Conservation (phyloP, 306 rosid species). For the Malus domestica region ASM211411v1 NC_041796.1:17517501-17518000, state of each 20-base stretch:
- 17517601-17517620: conserved; percentile 57
- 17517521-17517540: background rate
- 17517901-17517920: conserved; percentile 77
- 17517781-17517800: background rate
- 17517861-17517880: conserved; percentile 37
- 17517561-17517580: no score
- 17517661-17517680: conserved; percentile 85
- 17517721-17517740: conserved; percentile 44
- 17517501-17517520: background rate
- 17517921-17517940: conserved; percentile 96
- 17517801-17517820: background rate
- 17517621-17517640: conserved; percentile 90
- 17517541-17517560: background rate
- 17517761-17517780: background rate
- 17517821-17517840: background rate
- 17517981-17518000: background rate
- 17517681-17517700: conserved; percentile 94
- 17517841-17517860: background rate
- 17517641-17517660: conserved; percentile 99
- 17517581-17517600: background rate
- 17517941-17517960: conserved; percentile 87
- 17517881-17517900: conserved; percentile 97
- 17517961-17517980: conserved; percentile 43
- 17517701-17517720: conserved; percentile 99
- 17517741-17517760: no score